Base-by-base conservation (phyloP, 176 grass and related monocot species). In the Ensete ventricosum region DNA sequence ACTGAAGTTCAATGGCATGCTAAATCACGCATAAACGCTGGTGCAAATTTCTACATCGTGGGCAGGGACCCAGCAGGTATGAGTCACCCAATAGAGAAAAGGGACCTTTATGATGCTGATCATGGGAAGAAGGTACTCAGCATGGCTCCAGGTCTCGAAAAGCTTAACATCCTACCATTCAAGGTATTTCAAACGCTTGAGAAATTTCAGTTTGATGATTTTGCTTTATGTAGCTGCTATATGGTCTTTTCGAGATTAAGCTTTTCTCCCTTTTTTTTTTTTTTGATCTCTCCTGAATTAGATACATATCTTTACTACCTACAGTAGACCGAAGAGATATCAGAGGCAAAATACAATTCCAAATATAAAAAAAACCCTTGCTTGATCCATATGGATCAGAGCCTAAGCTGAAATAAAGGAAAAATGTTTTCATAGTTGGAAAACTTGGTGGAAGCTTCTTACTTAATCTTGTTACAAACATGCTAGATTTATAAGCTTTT, bases 1-100 rank as follows among this genome's bases (percentile, higher is more conserved):
- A 94, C 95, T 69, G 95, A 99, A 76, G 95, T 99, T 64, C 95
- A 99, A 64, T 99, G 95, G 95, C 95, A 99, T 82, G 95, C 95
- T 62, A 99, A 99, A 60, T 83, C 95, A 65, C 95, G 95, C 54
- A 91, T 91, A 50, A 99, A 99, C 84, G 95, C 95, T 21, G 95
- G 95, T 72, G 95, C 95, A 51, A 91, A 99, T 81, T 99, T 99
- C 82, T 99, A 99, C 67, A 99, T 99, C 68, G 95, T 99, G 69
- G 95, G 95, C 73, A 89, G 95, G 65, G 95, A 99, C 53, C 91
- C 95, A 80, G 95, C 95, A 79, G 95, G 95, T 62, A 99, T 99
- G 90, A 78, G 84, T 43, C 86, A 99, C 50, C 95, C 95, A 9
- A 78, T 66, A 2, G 86, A 87, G 63, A 94, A 99, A 62, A 85